Evolutionary conservation across 1,139 yeast genomes (phyloP), one percentile per base, ranked within the genome.

Genomic region (Taphrina wiesneri): DNA sequence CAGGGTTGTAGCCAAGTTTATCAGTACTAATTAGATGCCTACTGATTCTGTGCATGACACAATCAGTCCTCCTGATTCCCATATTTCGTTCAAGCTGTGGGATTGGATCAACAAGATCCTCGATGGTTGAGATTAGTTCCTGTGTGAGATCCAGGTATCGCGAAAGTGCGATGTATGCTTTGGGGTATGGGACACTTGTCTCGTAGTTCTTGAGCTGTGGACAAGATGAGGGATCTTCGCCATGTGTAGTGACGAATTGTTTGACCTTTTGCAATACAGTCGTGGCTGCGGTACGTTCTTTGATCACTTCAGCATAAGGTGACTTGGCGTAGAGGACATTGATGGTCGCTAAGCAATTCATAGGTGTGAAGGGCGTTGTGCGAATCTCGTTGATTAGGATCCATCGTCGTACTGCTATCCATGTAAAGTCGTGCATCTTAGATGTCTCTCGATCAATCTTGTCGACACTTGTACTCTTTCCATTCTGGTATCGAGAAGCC

Each of bases 41-140:
- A 26, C 57, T 41, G 23, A 60, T 60, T 9, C 64, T 26, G 25
- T 49, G 56, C 64, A 60, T 28, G 45, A 60, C 64, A 26, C 43
- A 39, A 51, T 60, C 57, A 13, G 21, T 51, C 23, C 64, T 41
- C 23, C 36, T 49, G 39, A 60, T 49, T 17, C 57, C 57, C 32
- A 39, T 28, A n/a, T 19, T 47, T n/a, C 47, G 52, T 45, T 36
- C 32, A 17, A 15, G 17, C 43, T n/a, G 17, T 43, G 64, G 57
- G 5, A 60, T 21, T 9, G 64, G 64, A 17, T 60, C 64, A 9
- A 60, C n/a, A 23, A 60, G 26, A 21, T 36, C 30, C 13, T 60
- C 64, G 17, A 60, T 30, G 11, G 34, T 28, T 21, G 52, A 43
- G 19, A 60, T 60, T 9, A 45, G 15, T 11, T 51, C 36, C 39